Conservation (phyloP, 257 asterid genomes). For the Asclepias syriaca region DNA sequence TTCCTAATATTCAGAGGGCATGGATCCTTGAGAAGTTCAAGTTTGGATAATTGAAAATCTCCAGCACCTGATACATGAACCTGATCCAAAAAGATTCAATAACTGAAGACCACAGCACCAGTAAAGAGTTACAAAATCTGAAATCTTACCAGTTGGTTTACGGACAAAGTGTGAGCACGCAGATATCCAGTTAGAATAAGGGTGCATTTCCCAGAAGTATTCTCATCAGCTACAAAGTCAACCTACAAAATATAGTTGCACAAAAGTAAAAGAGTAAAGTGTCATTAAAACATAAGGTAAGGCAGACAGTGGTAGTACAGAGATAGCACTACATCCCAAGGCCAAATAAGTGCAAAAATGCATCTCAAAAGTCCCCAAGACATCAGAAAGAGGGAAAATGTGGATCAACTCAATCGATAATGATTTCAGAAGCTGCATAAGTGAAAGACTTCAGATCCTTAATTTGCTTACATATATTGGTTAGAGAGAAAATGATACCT, state of each 20-base stretch:
- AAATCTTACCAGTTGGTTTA: conserved; percentile 78
- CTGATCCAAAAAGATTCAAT: conserved; percentile 48
- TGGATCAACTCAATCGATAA: neutral
- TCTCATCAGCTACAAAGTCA: conserved; percentile 42
- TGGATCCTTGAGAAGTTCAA: conserved; percentile 85
- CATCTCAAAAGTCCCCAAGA: neutral
- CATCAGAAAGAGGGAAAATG: neutral
- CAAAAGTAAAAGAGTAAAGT: neutral
- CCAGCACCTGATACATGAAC: conserved; percentile 98
- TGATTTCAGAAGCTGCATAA: neutral
- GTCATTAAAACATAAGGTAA: neutral
- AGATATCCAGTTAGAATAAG: conserved; percentile 83
- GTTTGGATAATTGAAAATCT: conserved; percentile 77
- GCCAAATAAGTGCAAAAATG: neutral
- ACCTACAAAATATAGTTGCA: conserved; percentile 36
- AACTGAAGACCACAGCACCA: conserved; percentile 13
- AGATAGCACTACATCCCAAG: neutral
- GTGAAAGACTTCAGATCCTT: neutral
- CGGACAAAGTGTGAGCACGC: conserved; percentile 69
- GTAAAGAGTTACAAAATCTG: conserved; percentile 22
- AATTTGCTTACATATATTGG: neutral
- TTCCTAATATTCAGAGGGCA: conserved; percentile 61
- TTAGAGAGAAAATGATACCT: conserved; percentile 35
- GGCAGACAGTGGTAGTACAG: neutral
- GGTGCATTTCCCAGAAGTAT: conserved; percentile 52